These are phyloP conservation scores for Cytidiella melzeri DNA, from an alignment of 768 basidiomycete genomes.

Conservation along the genomic window DNA sequence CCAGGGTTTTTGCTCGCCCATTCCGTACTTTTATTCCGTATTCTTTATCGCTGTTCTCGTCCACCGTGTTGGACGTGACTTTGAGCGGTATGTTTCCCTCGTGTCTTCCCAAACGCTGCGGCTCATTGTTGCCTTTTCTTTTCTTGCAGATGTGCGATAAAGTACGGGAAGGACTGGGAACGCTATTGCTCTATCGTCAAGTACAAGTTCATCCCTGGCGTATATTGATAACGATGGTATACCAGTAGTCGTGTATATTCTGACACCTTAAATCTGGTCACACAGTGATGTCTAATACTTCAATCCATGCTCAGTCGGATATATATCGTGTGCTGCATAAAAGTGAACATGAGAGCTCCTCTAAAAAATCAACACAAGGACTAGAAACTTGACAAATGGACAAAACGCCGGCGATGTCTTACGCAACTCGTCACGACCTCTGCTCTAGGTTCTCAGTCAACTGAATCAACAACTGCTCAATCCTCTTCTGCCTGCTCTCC, in stretches of 20 bases:
- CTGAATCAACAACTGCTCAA: conserved; percentile 39
- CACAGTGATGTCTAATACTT: too few relatives aligned
- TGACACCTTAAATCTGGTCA: too few relatives aligned
- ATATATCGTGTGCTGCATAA: too few relatives aligned
- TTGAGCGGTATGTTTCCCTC: conserved; percentile 86
- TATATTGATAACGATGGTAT: conserved; percentile 80
- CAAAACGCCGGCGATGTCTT: too few relatives aligned
- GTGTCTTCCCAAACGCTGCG: not conserved
- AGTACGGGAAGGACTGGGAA: conserved; percentile 96
- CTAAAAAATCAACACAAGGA: too few relatives aligned
- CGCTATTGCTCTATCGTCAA: conserved; percentile 81
- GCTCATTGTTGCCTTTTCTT: not conserved
- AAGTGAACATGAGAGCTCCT: too few relatives aligned
- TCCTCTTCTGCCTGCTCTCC: conserved; percentile 41
- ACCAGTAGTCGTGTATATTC: too few relatives aligned
- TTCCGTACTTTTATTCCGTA: conserved; percentile 94
- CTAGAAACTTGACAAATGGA: too few relatives aligned
- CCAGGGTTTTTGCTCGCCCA: conserved; percentile 68
- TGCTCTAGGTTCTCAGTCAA: conserved; percentile 15
- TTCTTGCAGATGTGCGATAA: conserved; percentile 59
- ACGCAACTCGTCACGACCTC: too few relatives aligned
- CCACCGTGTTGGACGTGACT: conserved; percentile 90
- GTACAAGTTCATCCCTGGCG: conserved; percentile 83
- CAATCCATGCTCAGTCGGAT: too few relatives aligned
- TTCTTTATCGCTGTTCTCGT: conserved; percentile 94